Conservation (phyloP, 352 stramenopile species). For the Pythium myriotylum region DNA sequence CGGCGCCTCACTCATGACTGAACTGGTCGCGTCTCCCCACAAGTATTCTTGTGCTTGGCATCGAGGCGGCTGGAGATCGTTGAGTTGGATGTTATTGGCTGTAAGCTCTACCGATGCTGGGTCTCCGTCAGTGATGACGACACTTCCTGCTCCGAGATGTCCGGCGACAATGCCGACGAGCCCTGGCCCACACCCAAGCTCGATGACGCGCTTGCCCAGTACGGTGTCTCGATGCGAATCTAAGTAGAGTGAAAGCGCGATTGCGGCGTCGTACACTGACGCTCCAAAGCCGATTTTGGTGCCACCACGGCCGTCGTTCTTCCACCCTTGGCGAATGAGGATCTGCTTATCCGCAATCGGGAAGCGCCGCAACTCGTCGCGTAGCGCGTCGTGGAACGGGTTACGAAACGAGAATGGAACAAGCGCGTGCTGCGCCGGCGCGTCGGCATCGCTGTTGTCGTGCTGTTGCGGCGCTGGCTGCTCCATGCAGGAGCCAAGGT, state of each 20-base stretch:
- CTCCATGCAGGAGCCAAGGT: conserved; percentile 19
- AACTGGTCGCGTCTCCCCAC: conserved; percentile 53
- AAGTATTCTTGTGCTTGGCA: conserved; percentile 54
- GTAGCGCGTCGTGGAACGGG: conserved; percentile 75
- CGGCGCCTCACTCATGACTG: conserved; percentile 24
- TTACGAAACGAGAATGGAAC: conserved; percentile 77
- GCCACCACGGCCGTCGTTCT: conserved; percentile 70
- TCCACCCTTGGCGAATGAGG: conserved; percentile 77
- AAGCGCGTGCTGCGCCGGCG: conserved; percentile 32
- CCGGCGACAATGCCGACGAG: conserved; percentile 73
- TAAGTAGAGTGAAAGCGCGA: conserved; percentile 81
- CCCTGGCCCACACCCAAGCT: conserved; percentile 74
- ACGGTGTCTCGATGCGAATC: conserved; percentile 55
- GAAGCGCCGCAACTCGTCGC: conserved; percentile 64
- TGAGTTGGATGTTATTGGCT: conserved; percentile 54
- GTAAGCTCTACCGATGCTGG: conserved; percentile 65
- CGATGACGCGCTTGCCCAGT: conserved; percentile 57
- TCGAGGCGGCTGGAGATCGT: conserved; percentile 26
- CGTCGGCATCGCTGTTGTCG: background rate
- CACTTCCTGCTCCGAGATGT: conserved; percentile 41
- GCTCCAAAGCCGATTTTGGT: conserved; percentile 77
- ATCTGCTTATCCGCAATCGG: conserved; percentile 61
- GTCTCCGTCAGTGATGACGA: conserved; percentile 79
- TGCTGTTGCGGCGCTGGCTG: conserved; percentile 19
- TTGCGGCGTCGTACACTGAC: conserved; percentile 80